These are phyloP conservation scores for Oryza officinalis DNA, from an alignment of 176 grass and related monocot genomes.

Conservation along the genomic window DNA sequence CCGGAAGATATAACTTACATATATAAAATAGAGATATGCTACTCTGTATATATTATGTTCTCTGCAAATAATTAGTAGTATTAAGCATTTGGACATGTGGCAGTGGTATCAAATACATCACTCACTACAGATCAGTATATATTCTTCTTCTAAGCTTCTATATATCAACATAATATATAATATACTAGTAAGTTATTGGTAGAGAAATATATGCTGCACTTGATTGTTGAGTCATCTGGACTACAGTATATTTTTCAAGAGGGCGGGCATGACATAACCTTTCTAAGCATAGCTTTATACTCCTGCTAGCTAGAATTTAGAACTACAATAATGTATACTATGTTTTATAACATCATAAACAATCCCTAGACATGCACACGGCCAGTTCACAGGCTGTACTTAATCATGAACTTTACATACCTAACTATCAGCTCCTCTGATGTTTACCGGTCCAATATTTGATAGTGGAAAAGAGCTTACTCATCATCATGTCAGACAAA, in stretches of 20 bases:
- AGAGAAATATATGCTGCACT: too few species aligned
- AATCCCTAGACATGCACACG: not conserved
- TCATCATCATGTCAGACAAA: not conserved
- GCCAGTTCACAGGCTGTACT: not conserved
- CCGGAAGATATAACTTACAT: not conserved
- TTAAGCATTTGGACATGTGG: not conserved
- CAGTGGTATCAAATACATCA: not conserved
- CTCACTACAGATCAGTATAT: not conserved
- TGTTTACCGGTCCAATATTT: not conserved
- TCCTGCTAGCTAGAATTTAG: not conserved
- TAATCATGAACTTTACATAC: not conserved
- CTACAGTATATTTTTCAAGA: not conserved
- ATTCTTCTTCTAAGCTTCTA: too few species aligned
- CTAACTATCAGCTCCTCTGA: not conserved
- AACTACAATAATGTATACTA: not conserved
- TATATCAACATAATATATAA: too few species aligned
- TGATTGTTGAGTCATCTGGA: not conserved
- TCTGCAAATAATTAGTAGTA: not conserved
- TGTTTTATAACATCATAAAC: not conserved
- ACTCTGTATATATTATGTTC: too few species aligned
- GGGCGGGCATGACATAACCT: not conserved
- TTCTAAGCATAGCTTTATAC: not conserved
- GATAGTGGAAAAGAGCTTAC: not conserved
- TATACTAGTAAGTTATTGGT: not conserved
- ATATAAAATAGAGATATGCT: not conserved